Evolutionary conservation across 179 eudicot genomes (phyloP).

Genomic region (Dionaea muscipula): DNA sequence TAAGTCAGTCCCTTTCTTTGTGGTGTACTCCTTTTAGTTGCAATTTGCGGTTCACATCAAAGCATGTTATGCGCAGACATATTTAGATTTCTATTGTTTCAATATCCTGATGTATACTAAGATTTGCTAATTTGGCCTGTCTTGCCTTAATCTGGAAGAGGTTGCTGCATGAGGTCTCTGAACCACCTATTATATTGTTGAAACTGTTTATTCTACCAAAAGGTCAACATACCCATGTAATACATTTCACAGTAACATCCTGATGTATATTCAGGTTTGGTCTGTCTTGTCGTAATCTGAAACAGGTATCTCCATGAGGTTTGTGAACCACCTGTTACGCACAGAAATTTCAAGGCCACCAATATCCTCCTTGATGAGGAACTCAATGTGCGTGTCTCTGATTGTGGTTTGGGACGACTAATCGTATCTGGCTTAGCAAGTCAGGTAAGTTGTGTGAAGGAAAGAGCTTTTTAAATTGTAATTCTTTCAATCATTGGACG

Average conservation of each 20-base stretch:
- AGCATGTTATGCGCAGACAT: slow-evolving; percentile 1
- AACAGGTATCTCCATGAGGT: slow-evolving; percentile 85
- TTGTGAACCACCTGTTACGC: slow-evolving; percentile 82
- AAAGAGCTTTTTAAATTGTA: neutral
- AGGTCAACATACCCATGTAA: no score
- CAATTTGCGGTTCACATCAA: neutral
- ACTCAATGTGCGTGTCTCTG: slow-evolving; percentile 71
- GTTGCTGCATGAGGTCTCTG: no score
- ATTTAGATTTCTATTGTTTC: no score
- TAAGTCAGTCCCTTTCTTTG: slow-evolving; percentile 18
- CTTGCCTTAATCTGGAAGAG: no score
- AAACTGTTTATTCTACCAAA: no score
- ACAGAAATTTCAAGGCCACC: slow-evolving; percentile 84
- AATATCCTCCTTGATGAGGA: slow-evolving; percentile 92
- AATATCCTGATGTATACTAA: no score
- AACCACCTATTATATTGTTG: no score
- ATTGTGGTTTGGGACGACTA: slow-evolving; percentile 84
- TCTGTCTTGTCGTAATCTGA: neutral
- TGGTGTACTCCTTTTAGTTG: neutral
- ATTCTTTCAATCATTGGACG: no score
- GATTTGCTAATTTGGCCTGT: no score
- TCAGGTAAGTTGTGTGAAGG: slow-evolving; percentile 40
- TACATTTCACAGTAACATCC: no score
- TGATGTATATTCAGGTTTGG: no score
- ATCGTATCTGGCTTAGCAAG: slow-evolving; percentile 66